Base-by-base conservation (phyloP, 73 alveolate species). In the Blepharisma stoltei region DNA sequence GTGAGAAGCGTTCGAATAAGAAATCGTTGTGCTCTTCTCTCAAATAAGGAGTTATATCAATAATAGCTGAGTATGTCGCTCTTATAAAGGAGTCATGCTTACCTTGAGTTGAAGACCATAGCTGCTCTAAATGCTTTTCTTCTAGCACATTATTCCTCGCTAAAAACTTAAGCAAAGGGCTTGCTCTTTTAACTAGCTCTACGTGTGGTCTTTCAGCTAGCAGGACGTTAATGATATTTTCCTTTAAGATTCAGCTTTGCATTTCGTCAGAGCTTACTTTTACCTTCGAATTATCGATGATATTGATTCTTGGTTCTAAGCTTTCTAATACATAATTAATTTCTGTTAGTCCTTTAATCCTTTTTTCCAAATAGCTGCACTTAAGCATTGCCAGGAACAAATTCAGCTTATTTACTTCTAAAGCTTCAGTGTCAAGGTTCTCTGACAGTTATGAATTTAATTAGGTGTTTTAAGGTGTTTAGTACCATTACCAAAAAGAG, bases 41-140 rank as follows among this genome's bases (percentile, higher is more conserved):
- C 23, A 83, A 54, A 52, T 46, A 76, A 6, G 88, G 82, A 11
- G 84, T 82, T 6, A 83, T 70, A 18, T 87, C 94, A 37, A 60
- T 37, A 67, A 87, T 87, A 71, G 83, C 69, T 11, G 60, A 69
- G 73, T 55, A 87, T 3, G 86, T 86, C 18, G 83, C 89, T 18
- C 89, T 44, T 67, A 87, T 89, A 53, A 60, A 68, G 6, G 83
- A 89, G 49, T 87, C 90, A 66, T 87, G 94, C 78, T 87, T 87
- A 38, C 88, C 94, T 14, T 82, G 80, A 46, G 70, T 76, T 37
- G 85, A 83, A 46, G 50, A 68, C 94, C 94, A 87, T 6, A 87
- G 78, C n/a, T 55, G 46, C 49, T 87, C 94, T 27, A 87, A 27
- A 47, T 68, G 53, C 6, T 70, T 83, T n/a, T 43, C 9, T 18